Conservation (phyloP, 331 rosid species). For the Telfairia occidentalis region DNA sequence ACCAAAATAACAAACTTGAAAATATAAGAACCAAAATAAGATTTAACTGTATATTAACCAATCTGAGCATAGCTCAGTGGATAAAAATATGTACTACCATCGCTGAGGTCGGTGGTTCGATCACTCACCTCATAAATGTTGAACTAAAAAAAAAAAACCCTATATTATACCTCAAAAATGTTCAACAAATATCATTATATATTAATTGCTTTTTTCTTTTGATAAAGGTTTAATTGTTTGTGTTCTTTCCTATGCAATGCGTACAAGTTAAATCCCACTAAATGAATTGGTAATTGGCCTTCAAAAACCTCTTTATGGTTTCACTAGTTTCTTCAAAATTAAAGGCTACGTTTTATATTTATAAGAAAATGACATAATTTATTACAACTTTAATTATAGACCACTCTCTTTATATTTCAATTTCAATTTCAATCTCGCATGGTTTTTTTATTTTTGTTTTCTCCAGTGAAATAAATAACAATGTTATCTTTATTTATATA, state of each 20-base stretch:
- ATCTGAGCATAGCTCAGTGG: too few species aligned
- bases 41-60: too few species aligned
- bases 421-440: background rate
- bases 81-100: too few species aligned
- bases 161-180: background rate
- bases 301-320: background rate
- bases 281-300: background rate
- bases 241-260: background rate
- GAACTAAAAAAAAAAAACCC: too few species aligned
- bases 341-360: background rate
- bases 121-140: too few species aligned
- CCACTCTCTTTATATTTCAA: background rate
- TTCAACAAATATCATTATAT: background rate
- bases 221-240: background rate
- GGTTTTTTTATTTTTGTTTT: too few species aligned
- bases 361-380: background rate
- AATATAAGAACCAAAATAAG: too few species aligned
- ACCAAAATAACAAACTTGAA: too few species aligned
- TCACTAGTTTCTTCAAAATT: background rate
- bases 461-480: too few species aligned
- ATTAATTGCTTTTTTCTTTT: too few species aligned
- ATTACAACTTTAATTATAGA: background rate
- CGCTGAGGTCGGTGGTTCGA: too few species aligned
- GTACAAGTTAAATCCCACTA: constrained; percentile 7
- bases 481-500: too few species aligned